phyloP scores from a whole-genome alignment of 2,329 filamentous ascomycete genomes.

The Ploettnerulaceae sp. region DNA sequence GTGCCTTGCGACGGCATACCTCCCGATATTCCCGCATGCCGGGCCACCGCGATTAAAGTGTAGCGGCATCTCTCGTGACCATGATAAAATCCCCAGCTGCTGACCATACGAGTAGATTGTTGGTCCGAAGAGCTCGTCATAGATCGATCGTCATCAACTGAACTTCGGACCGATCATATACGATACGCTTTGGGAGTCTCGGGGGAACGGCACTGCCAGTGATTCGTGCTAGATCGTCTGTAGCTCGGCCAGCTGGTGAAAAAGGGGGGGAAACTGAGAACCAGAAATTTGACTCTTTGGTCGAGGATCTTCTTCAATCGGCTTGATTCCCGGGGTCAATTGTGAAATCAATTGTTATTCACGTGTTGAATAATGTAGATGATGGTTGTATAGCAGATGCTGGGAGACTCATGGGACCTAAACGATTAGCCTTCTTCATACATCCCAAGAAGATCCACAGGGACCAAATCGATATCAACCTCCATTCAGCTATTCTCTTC shows the following conservation, averaged over 20 bases:
- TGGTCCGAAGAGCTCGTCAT: constrained; percentile 9
- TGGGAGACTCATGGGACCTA: constrained; percentile 7
- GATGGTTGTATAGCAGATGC: constrained; percentile 1
- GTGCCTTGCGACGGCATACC: constrained; percentile 14
- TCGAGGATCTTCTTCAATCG: constrained; percentile 10
- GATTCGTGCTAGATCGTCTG: constrained; percentile 19
- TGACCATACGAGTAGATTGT: constrained; percentile 12
- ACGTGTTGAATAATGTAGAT: constrained; percentile 13
- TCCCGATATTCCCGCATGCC: constrained; percentile 22
- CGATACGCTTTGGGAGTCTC: constrained; percentile 14
- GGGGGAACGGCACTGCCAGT: constrained; percentile 18
- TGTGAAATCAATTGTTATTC: constrained; percentile 9
- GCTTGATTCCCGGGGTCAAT: constrained; percentile 11
- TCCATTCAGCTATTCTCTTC: constrained; percentile 2
- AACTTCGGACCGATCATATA: constrained; percentile 3
- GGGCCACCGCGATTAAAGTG: constrained; percentile 14
- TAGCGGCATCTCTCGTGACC: constrained; percentile 13
- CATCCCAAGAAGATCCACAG: constrained; percentile 8
- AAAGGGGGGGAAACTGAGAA: constrained; percentile 8
- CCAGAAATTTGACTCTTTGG: constrained; percentile 2
- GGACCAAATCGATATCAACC: constrained; percentile 9
- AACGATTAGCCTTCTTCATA: constrained; percentile 7
- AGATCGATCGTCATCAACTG: neutral
- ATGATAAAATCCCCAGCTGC: constrained; percentile 13
- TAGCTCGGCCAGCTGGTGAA: constrained; percentile 12